Evolutionary conservation across 2,329 filamentous ascomycete species (phyloP).

Genomic region (Aspergillus uvarum): DNA sequence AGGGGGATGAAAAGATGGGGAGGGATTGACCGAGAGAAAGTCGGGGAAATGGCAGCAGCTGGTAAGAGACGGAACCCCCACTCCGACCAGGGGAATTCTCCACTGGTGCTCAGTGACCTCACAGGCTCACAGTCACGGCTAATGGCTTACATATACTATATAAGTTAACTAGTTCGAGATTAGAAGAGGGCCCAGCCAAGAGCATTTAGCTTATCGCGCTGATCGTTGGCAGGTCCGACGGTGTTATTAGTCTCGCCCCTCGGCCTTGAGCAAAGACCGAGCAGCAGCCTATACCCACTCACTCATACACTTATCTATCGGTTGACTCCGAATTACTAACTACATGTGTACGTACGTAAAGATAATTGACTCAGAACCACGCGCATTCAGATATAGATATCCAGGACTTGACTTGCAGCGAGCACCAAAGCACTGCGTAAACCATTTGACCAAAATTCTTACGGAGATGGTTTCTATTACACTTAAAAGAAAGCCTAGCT

Average conservation of each 20-base stretch:
- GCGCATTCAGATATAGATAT: too few relatives aligned
- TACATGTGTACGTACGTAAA: too few relatives aligned
- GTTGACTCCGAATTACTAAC: too few relatives aligned
- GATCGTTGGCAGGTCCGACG: not conserved
- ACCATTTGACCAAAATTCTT: not conserved
- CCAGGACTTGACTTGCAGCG: too few relatives aligned
- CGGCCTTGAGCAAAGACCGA: not conserved
- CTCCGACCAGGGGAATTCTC: not conserved
- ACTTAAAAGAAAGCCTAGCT: conserved; percentile 11
- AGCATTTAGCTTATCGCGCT: not conserved
- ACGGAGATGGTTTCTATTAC: conserved; percentile 1
- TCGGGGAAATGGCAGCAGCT: not conserved
- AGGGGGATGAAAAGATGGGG: not conserved
- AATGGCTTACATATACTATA: not conserved
- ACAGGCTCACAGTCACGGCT: too few relatives aligned
- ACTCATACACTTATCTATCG: too few relatives aligned
- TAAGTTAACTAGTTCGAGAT: too few relatives aligned
- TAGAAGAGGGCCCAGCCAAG: not conserved
- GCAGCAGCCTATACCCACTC: not conserved
- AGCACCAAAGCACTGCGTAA: too few relatives aligned
- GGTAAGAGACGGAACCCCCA: not conserved
- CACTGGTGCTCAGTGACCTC: not conserved
- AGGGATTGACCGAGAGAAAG: too few relatives aligned
- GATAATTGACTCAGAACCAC: too few relatives aligned
- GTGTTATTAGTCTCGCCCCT: not conserved